phyloP scores from a whole-genome alignment of 352 stramenopile species.

The Paralagenidium karlingii region DNA sequence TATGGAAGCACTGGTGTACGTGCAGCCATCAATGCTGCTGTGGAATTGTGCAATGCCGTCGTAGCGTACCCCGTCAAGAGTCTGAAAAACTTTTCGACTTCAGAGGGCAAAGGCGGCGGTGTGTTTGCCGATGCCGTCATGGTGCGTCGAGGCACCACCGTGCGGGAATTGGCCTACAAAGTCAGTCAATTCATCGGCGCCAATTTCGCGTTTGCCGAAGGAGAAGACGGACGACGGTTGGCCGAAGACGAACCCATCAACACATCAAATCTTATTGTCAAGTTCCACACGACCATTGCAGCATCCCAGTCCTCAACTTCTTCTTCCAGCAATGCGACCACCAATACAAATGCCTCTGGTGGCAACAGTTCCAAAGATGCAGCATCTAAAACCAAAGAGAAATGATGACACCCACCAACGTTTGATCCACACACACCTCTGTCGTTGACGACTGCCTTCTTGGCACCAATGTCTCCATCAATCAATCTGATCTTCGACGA shows the following conservation, averaged over 20 bases:
- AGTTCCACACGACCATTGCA: constrained; percentile 25
- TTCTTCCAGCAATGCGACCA: no score
- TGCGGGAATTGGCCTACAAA: constrained; percentile 60
- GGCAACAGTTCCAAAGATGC: no score
- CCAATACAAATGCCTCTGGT: no score
- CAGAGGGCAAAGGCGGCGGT: constrained; percentile 43
- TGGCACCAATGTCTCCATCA: no score
- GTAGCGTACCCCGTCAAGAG: constrained; percentile 81
- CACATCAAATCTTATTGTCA: constrained; percentile 51
- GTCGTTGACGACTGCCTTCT: no score
- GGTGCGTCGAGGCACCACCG: constrained; percentile 53
- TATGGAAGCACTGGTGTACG: constrained; percentile 77
- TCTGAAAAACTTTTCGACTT: constrained; percentile 66
- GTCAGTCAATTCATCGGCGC: constrained; percentile 54
- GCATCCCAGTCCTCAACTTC: no score
- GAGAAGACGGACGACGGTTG: constrained; percentile 58
- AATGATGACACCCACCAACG: no score
- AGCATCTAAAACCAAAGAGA: no score
- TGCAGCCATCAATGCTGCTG: constrained; percentile 75
- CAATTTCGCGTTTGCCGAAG: constrained; percentile 74
- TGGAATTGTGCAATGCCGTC: constrained; percentile 69
- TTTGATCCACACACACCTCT: no score
- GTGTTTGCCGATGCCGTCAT: constrained; percentile 72
- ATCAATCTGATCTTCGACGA: no score
- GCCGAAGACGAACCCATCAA: constrained; percentile 61